Conservation (phyloP, 2,329 filamentous ascomycete species). For the Phaeosphaeriaceae sp. region DNA sequence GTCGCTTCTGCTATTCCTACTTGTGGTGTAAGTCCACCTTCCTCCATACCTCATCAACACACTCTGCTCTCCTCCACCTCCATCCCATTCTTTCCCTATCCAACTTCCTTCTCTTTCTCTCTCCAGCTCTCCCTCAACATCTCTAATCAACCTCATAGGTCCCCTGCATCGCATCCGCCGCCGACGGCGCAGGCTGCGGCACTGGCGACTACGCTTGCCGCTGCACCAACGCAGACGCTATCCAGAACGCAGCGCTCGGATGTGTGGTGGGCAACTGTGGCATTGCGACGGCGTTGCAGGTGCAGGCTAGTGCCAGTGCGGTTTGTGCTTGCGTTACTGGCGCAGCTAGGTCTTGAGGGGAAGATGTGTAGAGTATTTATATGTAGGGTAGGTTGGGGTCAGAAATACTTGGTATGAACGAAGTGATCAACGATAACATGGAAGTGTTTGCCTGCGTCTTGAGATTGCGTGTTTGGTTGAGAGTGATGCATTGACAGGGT, state of each 20-base stretch:
- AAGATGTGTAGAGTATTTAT: background rate
- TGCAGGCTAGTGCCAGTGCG: constrained; percentile 12
- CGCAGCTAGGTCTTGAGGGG: background rate
- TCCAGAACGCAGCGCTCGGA: constrained; percentile 6
- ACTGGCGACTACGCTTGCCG: constrained; percentile 7
- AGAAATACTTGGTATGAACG: no score
- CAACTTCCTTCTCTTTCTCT: background rate
- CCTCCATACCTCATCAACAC: background rate
- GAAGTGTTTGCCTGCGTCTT: no score
- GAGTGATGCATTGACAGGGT: no score
- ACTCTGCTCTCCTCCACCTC: no score
- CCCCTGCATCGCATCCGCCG: constrained; percentile 13
- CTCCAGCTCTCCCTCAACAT: background rate
- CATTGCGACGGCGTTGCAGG: constrained; percentile 6
- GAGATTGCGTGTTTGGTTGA: no score
- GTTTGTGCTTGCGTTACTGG: constrained; percentile 6
- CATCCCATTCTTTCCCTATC: no score
- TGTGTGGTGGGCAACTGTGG: constrained; percentile 12
- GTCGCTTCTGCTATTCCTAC: constrained; percentile 12
- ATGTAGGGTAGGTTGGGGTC: no score
- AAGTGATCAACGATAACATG: no score
- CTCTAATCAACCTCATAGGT: constrained; percentile 1
- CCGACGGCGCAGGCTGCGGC: constrained; percentile 5
- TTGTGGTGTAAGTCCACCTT: constrained; percentile 9
- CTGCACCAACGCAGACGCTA: constrained; percentile 8